Conservation (phyloP, 2,329 filamentous ascomycete genomes). For the Aureobasidium zeae region DNA sequence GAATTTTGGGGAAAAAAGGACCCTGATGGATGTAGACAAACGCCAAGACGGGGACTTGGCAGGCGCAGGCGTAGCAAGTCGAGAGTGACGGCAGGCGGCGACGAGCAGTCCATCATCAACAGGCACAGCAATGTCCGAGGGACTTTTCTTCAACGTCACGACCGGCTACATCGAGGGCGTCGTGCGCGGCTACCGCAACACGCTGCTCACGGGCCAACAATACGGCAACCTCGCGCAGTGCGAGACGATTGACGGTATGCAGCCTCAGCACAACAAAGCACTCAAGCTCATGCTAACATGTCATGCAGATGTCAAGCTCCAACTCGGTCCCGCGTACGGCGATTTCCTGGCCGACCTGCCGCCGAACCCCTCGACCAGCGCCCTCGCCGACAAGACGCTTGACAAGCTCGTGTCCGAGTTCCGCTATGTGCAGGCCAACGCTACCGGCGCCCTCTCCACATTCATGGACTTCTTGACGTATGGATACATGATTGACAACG, state of each 20-base stretch:
- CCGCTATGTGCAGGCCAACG: slow-evolving; percentile 88
- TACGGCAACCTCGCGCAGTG: slow-evolving; percentile 96
- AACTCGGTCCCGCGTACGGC: slow-evolving; percentile 92
- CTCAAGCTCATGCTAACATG: slow-evolving; percentile 15
- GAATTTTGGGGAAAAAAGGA: no score
- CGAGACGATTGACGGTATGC: slow-evolving; percentile 78
- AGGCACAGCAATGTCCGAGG: slow-evolving; percentile 32
- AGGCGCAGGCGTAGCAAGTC: neutral
- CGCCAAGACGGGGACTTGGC: no score
- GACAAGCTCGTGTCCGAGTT: slow-evolving; percentile 98
- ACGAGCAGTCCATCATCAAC: neutral
- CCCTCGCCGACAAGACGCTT: slow-evolving; percentile 87
- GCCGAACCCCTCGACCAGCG: slow-evolving; percentile 92
- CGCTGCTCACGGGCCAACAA: slow-evolving; percentile 78
- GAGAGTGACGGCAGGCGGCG: slow-evolving; percentile 2
- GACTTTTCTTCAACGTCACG: slow-evolving; percentile 38
- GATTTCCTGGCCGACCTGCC: slow-evolving; percentile 91
- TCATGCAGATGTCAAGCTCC: slow-evolving; percentile 79
- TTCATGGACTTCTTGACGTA: slow-evolving; percentile 99
- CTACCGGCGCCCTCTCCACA: slow-evolving; percentile 78
- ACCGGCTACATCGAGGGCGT: slow-evolving; percentile 91
- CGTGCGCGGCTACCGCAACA: slow-evolving; percentile 91
- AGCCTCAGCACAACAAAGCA: slow-evolving; percentile 2
- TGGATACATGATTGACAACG: slow-evolving; percentile 99
- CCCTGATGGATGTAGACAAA: no score